Evolutionary conservation across 2,329 filamentous ascomycete species (phyloP).

Genomic region (Tympanopsis confertula): DNA sequence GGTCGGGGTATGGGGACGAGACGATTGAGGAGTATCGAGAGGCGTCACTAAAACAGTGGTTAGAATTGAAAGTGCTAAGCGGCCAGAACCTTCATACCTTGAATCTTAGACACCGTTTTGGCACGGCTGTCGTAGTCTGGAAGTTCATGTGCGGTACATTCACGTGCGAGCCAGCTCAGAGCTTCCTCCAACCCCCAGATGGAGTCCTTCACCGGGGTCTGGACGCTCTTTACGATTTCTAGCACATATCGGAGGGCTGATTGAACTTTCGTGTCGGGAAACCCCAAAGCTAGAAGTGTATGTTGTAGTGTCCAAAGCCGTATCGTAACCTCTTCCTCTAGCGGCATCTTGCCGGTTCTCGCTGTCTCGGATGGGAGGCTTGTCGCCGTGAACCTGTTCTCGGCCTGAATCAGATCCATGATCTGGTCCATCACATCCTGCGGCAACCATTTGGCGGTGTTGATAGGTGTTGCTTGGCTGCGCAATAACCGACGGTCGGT

Average conservation of each 20-base stretch:
- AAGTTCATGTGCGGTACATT: constrained; percentile 58
- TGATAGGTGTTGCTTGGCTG: constrained; percentile 62
- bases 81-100: constrained; percentile 15
- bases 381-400: constrained; percentile 45
- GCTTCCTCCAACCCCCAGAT: constrained; percentile 83
- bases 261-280: constrained; percentile 51
- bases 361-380: constrained; percentile 31
- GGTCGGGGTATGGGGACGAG: constrained; percentile 36
- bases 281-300: constrained; percentile 57
- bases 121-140: constrained; percentile 54
- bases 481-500: constrained; percentile 77
- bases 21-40: constrained; percentile 34
- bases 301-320: constrained; percentile 78
- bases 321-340: constrained; percentile 68
- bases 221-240: constrained; percentile 52
- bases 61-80: not conserved
- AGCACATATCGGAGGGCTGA: constrained; percentile 55
- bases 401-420: constrained; percentile 57
- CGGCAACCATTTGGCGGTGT: constrained; percentile 68
- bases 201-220: constrained; percentile 44
- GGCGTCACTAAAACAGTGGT: constrained; percentile 25
- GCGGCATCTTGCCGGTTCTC: constrained; percentile 36
- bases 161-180: constrained; percentile 78
- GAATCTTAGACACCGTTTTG: constrained; percentile 21
- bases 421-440: constrained; percentile 69